These are phyloP conservation scores for Debaryomyces coudertii DNA, from an alignment of 1,139 yeast species.

Conservation along the genomic window DNA sequence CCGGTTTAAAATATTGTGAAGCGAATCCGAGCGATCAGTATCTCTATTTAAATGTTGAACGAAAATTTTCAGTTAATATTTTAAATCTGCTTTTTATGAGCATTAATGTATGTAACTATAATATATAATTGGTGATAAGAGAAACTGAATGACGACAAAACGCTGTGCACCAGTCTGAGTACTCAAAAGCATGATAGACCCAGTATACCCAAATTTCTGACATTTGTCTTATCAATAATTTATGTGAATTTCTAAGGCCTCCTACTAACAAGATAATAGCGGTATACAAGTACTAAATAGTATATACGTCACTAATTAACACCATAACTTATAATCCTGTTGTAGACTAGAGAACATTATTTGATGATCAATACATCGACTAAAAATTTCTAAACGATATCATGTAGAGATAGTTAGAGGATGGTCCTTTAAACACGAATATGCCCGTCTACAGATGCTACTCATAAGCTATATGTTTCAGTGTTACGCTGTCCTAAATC, in stretches of 20 bases:
- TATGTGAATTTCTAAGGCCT: neutral
- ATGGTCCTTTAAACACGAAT: too few species aligned
- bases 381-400: too few species aligned
- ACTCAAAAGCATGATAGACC: conserved; percentile 49
- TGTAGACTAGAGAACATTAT: neutral
- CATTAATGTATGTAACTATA: conserved; percentile 8
- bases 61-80: neutral
- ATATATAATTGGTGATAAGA: conserved; percentile 1
- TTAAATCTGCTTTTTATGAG: neutral
- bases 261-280: conserved; percentile 4
- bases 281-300: neutral
- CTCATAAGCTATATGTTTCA: too few species aligned
- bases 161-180: conserved; percentile 60
- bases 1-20: neutral
- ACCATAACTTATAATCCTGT: neutral
- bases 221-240: conserved; percentile 10
- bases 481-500: neutral
- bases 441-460: too few species aligned
- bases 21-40: neutral
- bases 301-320: neutral
- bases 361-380: too few species aligned
- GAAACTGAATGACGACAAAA: conserved; percentile 42
- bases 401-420: too few species aligned
- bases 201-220: conserved; percentile 56
- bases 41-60: neutral